phyloP scores from a whole-genome alignment of 192 early-diverging fungal genomes.

The Kappamyces sp. region DNA sequence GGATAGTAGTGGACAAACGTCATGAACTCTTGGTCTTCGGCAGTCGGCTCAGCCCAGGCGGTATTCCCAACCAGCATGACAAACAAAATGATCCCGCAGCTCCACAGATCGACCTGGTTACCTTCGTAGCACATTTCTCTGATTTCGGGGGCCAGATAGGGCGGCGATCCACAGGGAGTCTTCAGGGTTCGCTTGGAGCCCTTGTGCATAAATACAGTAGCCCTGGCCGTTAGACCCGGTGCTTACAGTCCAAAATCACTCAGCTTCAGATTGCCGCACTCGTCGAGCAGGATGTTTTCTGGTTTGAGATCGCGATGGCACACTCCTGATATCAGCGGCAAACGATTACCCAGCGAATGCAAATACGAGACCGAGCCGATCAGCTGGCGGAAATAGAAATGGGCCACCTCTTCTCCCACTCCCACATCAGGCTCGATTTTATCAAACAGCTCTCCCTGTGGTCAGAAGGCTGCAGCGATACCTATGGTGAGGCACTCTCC shows the following conservation, averaged over 20 bases:
- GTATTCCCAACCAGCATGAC: conserved; percentile 67
- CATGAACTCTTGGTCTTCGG: conserved; percentile 52
- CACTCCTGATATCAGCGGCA: conserved; percentile 21
- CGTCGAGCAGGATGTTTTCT: conserved; percentile 57
- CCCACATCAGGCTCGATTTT: conserved; percentile 65
- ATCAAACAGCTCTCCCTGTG: conserved; percentile 62
- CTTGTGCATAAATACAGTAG: conserved; percentile 56
- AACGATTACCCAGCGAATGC: conserved; percentile 19
- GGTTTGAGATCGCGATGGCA: conserved; percentile 75
- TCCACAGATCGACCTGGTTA: conserved; percentile 63
- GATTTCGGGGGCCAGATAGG: conserved; percentile 61
- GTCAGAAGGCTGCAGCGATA: too few species aligned
- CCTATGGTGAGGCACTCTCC: too few species aligned
- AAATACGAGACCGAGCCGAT: conserved; percentile 42
- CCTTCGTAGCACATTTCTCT: conserved; percentile 51
- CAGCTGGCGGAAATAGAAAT: conserved; percentile 68
- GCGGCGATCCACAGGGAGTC: conserved; percentile 69
- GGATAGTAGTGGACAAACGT: conserved; percentile 32
- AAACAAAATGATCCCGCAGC: conserved; percentile 63
- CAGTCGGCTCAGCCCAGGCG: conserved; percentile 62
- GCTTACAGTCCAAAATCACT: conserved; percentile 58
- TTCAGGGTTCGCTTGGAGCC: conserved; percentile 45
- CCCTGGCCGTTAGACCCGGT: not conserved
- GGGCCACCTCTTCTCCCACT: conserved; percentile 63
- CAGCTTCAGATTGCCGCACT: conserved; percentile 59